These are phyloP conservation scores for Apiotrichum porosum DNA, from an alignment of 1,284 basidiomycete species.

Conservation along the genomic window DNA sequence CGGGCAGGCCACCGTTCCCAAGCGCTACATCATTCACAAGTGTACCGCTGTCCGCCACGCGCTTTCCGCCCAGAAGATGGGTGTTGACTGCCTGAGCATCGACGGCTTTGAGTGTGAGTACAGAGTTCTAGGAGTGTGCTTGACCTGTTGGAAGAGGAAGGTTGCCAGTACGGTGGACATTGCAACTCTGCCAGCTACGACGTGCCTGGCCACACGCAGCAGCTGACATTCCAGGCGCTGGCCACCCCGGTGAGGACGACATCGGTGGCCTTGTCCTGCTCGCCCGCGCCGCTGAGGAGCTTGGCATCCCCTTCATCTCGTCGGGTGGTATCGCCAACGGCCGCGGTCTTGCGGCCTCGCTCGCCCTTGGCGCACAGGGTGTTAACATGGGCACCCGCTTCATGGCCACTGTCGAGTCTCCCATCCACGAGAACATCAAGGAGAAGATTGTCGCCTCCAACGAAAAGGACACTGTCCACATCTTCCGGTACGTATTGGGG, in stretches of 20 bases:
- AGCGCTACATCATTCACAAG: slow-evolving; percentile 79
- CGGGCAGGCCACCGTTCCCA: slow-evolving; percentile 15
- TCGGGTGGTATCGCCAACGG: slow-evolving; percentile 81
- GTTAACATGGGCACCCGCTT: slow-evolving; percentile 65
- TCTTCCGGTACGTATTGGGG: slow-evolving; percentile 70
- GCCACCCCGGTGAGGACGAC: slow-evolving; percentile 93
- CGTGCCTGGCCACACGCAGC: too few species aligned
- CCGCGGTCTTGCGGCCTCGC: slow-evolving; percentile 72
- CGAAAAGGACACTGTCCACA: slow-evolving; percentile 76
- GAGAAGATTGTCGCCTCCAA: slow-evolving; percentile 75
- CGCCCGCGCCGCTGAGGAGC: slow-evolving; percentile 78
- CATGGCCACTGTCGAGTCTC: slow-evolving; percentile 54
- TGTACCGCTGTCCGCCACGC: slow-evolving; percentile 85
- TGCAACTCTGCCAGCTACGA: too few species aligned
- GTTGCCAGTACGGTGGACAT: too few species aligned
- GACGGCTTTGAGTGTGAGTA: slow-evolving; percentile 92
- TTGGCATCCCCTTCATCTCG: slow-evolving; percentile 80
- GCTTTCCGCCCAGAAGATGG: slow-evolving; percentile 67
- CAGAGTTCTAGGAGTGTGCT: too few species aligned
- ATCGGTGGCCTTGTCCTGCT: slow-evolving; percentile 87
- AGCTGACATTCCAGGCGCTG: too few species aligned
- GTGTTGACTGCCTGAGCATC: slow-evolving; percentile 80
- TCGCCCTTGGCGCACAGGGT: slow-evolving; percentile 80
- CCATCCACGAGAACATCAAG: slow-evolving; percentile 88
- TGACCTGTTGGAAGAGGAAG: too few species aligned